Conservation (phyloP, 2,329 filamentous ascomycete species). For the Xylariaceae sp. region DNA sequence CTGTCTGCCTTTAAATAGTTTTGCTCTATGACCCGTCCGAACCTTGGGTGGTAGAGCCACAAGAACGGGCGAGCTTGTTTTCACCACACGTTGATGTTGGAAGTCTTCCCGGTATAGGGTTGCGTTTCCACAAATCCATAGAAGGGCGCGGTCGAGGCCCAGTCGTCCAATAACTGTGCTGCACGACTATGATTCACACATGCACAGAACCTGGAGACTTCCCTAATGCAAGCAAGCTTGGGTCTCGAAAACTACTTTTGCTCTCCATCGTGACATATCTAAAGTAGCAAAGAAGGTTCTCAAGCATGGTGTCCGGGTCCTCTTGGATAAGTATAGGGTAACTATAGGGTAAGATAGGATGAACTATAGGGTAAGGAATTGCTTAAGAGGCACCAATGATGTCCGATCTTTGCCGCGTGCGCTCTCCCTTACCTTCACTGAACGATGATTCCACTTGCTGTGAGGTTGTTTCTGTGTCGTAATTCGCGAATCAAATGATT, state of each 20-base stretch:
- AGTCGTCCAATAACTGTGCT: not conserved
- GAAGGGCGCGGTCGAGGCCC: conserved; percentile 17
- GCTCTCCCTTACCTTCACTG: not conserved
- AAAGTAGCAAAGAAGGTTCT: not conserved
- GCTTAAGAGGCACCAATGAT: not conserved
- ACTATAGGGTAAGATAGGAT: conserved; percentile 25
- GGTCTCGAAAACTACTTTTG: not conserved
- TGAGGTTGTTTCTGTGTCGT: no score
- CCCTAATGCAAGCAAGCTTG: conserved; percentile 9
- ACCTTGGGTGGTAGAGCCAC: no score
- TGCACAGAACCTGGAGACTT: no score
- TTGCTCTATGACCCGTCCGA: not conserved
- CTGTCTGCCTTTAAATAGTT: not conserved
- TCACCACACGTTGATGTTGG: not conserved
- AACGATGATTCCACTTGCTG: not conserved
- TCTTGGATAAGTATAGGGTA: conserved; percentile 15
- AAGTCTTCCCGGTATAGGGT: not conserved
- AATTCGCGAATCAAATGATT: no score
- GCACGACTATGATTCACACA: no score
- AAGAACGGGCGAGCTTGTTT: no score
- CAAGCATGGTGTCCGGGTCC: no score
- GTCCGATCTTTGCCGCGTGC: not conserved
- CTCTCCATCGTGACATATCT: conserved; percentile 18
- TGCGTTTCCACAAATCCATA: conserved; percentile 10
- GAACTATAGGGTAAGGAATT: conserved; percentile 30